These are phyloP conservation scores for Tylopilus sp. DNA, from an alignment of 1,284 basidiomycete species.

Conservation along the genomic window DNA sequence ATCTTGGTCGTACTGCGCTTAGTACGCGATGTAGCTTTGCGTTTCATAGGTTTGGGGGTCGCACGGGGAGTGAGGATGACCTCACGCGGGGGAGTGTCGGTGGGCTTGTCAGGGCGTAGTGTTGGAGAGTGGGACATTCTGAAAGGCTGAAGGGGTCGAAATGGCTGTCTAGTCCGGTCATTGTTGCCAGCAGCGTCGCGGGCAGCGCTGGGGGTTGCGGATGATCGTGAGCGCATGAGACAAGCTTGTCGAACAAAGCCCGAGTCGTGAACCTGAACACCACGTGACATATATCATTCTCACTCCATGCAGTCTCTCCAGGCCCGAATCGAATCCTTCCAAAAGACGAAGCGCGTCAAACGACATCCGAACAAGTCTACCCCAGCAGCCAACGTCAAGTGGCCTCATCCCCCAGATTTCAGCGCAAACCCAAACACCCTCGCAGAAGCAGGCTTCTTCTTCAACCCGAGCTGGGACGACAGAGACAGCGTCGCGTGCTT, in stretches of 20 bases:
- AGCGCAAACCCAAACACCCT: constrained; percentile 76
- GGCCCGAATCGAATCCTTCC: constrained; percentile 70
- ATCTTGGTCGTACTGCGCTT: constrained; percentile 46
- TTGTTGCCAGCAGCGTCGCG: not conserved
- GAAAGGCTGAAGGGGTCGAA: constrained; percentile 31
- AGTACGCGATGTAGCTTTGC: constrained; percentile 42
- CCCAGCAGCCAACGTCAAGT: constrained; percentile 59
- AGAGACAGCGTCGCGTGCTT: constrained; percentile 82
- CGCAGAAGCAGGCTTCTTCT: constrained; percentile 88
- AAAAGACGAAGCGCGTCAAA: constrained; percentile 61
- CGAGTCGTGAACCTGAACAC: not conserved
- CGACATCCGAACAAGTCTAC: constrained; percentile 53
- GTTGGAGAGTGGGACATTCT: constrained; percentile 20
- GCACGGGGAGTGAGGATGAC: constrained; percentile 53
- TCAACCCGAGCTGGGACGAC: constrained; percentile 68
- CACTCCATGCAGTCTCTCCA: constrained; percentile 64
- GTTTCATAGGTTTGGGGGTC: constrained; percentile 49
- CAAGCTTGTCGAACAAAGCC: not conserved
- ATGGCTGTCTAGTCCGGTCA: constrained; percentile 26
- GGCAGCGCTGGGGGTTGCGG: constrained; percentile 15
- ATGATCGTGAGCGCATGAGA: constrained; percentile 22
- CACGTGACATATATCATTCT: constrained; percentile 23
- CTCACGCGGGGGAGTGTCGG: constrained; percentile 63
- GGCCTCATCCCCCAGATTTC: constrained; percentile 73
- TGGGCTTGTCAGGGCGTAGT: constrained; percentile 55